phyloP scores from a whole-genome alignment of 495 filamentous ascomycete genomes.

The Talaromyces adpressus region DNA sequence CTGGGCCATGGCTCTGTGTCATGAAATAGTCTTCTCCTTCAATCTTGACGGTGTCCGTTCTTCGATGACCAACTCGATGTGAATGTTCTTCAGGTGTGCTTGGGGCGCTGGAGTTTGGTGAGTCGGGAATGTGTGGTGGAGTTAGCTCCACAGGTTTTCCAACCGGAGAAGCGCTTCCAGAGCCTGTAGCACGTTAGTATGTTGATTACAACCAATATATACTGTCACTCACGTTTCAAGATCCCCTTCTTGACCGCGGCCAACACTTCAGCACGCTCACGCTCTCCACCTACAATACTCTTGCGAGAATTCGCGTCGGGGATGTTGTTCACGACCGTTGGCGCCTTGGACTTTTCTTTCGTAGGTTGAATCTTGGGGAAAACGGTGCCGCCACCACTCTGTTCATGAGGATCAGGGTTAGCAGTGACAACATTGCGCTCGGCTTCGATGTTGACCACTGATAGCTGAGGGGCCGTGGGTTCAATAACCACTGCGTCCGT shows the following conservation, averaged over 20 bases:
- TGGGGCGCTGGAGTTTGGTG: conserved; percentile 73
- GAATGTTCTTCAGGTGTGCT: conserved; percentile 74
- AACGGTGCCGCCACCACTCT: conserved; percentile 67
- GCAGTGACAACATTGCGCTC: conserved; percentile 81
- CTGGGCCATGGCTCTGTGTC: conserved; percentile 51
- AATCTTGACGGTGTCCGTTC: conserved; percentile 60
- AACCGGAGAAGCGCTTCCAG: conserved; percentile 61
- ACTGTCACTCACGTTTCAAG: conserved; percentile 66
- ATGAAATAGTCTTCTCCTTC: conserved; percentile 87
- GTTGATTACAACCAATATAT: background rate
- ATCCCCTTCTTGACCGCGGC: conserved; percentile 91
- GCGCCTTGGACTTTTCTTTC: conserved; percentile 27
- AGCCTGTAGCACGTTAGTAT: conserved; percentile 24
- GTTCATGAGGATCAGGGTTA: conserved; percentile 61
- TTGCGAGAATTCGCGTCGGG: conserved; percentile 60
- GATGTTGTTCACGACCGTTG: conserved; percentile 41
- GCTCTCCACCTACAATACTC: conserved; percentile 87
- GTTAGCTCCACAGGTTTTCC: conserved; percentile 43
- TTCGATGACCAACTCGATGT: conserved; percentile 44
- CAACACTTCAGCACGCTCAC: conserved; percentile 83
- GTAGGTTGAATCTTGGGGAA: conserved; percentile 77
- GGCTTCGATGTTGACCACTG: conserved; percentile 92
- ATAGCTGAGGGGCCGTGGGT: conserved; percentile 69
- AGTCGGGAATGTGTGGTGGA: conserved; percentile 56
- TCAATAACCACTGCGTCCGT: conserved; percentile 57